Percentiles rank a stretch among this genome's conserved stretches.
phyloP scores from a whole-genome alignment of 1,284 basidiomycete species.

The Moesziomyces globuligerus region DNA sequence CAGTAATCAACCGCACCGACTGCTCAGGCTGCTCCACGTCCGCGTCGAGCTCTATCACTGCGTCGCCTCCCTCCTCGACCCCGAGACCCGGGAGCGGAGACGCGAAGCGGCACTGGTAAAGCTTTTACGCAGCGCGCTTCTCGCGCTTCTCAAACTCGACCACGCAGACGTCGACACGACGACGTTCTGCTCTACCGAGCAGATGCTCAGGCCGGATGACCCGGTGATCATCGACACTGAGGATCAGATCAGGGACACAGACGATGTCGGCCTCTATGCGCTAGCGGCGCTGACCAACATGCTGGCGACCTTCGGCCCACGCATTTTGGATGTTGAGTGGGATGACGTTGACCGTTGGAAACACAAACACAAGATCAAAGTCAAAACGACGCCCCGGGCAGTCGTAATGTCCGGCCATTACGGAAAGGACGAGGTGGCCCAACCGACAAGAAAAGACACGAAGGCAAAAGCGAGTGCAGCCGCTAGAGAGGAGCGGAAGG shows the following conservation, averaged over 20 bases:
- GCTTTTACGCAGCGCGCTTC: background rate
- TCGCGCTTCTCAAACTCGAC: conserved; percentile 1
- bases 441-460: too few species aligned
- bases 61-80: background rate
- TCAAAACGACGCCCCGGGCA: background rate
- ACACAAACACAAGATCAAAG: background rate
- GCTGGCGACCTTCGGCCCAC: conserved; percentile 2
- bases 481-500: too few species aligned
- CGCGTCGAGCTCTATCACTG: conserved; percentile 12
- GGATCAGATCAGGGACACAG: conserved; percentile 1
- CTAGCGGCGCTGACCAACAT: background rate
- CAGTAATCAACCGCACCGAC: background rate
- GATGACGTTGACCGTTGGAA: conserved; percentile 10
- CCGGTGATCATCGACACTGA: background rate
- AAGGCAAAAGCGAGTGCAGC: too few species aligned
- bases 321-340: conserved; percentile 5
- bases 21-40: conserved; percentile 2
- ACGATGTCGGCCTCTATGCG: conserved; percentile 3
- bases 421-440: too few species aligned
- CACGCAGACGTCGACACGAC: background rate
- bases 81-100: background rate
- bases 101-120: conserved; percentile 1
- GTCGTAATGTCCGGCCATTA: background rate
- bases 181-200: conserved; percentile 2
- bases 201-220: background rate